Base-by-base conservation (phyloP, 352 stramenopile species). In the Globisporangium mamillatum region DNA sequence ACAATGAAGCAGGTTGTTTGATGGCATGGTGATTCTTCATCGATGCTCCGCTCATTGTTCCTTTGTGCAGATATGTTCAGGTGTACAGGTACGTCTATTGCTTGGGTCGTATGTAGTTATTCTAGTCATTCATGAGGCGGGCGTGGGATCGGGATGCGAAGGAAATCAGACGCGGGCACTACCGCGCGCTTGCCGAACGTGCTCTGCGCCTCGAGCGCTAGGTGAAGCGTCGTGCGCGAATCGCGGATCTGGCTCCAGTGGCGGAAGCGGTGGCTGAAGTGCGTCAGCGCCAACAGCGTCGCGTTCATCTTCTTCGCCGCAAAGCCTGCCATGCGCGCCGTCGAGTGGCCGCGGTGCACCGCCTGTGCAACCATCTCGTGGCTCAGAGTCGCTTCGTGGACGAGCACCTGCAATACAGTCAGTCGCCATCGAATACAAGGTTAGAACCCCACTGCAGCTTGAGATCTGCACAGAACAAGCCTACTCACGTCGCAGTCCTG, bases 191-290 rank as follows among this genome's bases (percentile, higher is more conserved):
- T 68, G 4, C 81, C 80, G 66, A 94, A 96, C 34, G 83, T 77
- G 61, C 71, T 66, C 65, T 90, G 80, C 0, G 89, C 87, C 61
- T 96, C 86, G 14, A 81, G 50, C 36, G 83, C 79, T 14, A 96
- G 73, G 65, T 92, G 77, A 62, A 94, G 79, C 18, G 85, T 94
- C 57, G 84, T 87, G 1, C 71, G 74, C 22, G 75, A 67, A 10
- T 66, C 70, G 20, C 69, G 72, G 24, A 75, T 66, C n/a, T 64
- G 66, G 4, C 76, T 79, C 85, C 84, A 92, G 58, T 90, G 75
- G 18, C 82, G 77, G 59, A 95, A 96, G n/a, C 86, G 85, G 57
- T 92, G 81, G 59, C 87, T 95, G 58, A 96, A 94, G 66, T 96
- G 89, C 20, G 87, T 96, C 36, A 96, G 69, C 22, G 86, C 88